Base-by-base conservation (phyloP, 768 basidiomycete genomes). In the Kwoniella bestiolae region DNA sequence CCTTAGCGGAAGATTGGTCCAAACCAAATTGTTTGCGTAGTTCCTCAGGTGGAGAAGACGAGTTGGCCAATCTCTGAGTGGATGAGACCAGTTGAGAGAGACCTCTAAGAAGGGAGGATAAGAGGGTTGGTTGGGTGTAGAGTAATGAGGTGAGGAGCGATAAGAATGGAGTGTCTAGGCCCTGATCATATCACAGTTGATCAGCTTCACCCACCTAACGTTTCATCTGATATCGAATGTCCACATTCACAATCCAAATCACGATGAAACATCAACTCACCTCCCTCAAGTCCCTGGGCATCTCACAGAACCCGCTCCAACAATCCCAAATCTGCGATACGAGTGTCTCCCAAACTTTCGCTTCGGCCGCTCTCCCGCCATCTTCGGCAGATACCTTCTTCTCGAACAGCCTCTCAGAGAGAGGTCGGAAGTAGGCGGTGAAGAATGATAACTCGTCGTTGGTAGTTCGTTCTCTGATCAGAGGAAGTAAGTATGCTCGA, bases 251-350 rank as follows among this genome's bases (percentile, higher is more conserved):
- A n/a, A n/a, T n/a, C n/a, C 1, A 14, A 2, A 38, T 6, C 2
- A 66, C 12, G 2, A 21, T 21, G 46, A 23, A 0, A 46, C 38
- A 35, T 14, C 23, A 2, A 80, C 83, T 72, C 69, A 89, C 93
- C 83, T 87, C 82, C 70, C 85, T 83, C 44, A 96, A 82, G 79
- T 97, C 91, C n/a, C 84, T 74, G 12, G 91, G 85, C 26, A 87
- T 87, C 77, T 89, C 87, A 79, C 93, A 95, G 82, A 98, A 99
- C 1, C 94, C 93, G 5, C 88, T 87, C 44, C 98, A 85, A 26
- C 94, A 91, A 26, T 87, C 84, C 96, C 96, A 99, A 21, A 95
- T 87, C 80, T 99, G 96, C 9, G 89, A 88, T 25, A 97, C 88
- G 49, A 98, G 85, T 11, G 95, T 93, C 69, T 87, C 90, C 92